Conservation (phyloP, 2,329 filamentous ascomycete genomes). For the Juglanconis juglandina region DNA sequence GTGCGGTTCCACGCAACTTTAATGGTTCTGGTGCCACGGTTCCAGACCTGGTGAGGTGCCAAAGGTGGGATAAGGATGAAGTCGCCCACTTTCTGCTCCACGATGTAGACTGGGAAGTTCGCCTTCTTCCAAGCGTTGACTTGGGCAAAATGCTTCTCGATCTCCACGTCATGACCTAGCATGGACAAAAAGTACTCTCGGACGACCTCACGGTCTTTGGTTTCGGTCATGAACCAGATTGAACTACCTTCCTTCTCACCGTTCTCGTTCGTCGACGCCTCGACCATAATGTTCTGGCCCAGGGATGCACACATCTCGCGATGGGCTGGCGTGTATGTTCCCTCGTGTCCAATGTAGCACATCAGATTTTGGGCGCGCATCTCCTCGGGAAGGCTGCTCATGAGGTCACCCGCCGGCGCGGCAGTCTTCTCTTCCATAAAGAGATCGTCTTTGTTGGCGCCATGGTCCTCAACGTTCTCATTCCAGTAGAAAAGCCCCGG, state of each 20-base stretch:
- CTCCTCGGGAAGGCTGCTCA: slow-evolving; percentile 81
- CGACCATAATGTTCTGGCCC: slow-evolving; percentile 98
- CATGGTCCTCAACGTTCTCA: slow-evolving; percentile 59
- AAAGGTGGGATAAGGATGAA: slow-evolving; percentile 91
- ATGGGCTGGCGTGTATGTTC: slow-evolving; percentile 92
- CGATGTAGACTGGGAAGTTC: slow-evolving; percentile 86
- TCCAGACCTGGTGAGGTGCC: slow-evolving; percentile 97
- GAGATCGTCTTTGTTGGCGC: slow-evolving; percentile 31
- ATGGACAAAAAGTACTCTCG: slow-evolving; percentile 92
- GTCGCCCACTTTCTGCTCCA: slow-evolving; percentile 86
- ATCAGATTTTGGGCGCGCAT: slow-evolving; percentile 96
- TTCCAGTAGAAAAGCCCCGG: slow-evolving; percentile 87
- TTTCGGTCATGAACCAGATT: slow-evolving; percentile 98
- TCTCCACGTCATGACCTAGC: slow-evolving; percentile 92
- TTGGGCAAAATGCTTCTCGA: slow-evolving; percentile 95
- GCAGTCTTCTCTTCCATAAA: slow-evolving; percentile 51
- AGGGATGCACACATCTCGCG: slow-evolving; percentile 96
- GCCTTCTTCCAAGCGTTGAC: slow-evolving; percentile 94
- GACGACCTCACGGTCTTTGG: slow-evolving; percentile 83
- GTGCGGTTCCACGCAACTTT: slow-evolving; percentile 98
- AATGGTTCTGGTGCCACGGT: slow-evolving; percentile 89
- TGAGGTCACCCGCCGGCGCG: slow-evolving; percentile 80
- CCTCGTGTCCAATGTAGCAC: slow-evolving; percentile 98
- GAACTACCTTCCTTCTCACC: slow-evolving; percentile 84
- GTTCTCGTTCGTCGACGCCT: slow-evolving; percentile 69